phyloP scores from a whole-genome alignment of 73 alveolate species.

The Paramecium tetraurelia region DNA sequence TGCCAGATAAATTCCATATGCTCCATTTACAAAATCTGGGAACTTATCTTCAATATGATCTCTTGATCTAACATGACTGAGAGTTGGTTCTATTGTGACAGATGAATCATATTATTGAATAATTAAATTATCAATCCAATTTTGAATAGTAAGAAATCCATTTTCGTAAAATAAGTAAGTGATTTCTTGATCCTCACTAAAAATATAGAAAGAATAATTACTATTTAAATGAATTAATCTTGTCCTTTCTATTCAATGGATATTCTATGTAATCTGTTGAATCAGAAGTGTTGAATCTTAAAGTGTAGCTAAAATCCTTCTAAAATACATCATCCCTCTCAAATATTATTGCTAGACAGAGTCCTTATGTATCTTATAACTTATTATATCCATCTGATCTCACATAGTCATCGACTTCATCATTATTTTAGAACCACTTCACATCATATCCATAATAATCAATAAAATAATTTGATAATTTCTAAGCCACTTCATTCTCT shows the following conservation, averaged over 20 bases:
- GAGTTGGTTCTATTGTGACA: background rate
- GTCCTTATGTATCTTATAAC: background rate
- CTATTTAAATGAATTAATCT: background rate
- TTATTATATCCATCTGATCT: background rate
- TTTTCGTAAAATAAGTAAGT: background rate
- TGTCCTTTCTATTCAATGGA: background rate
- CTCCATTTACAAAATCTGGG: conserved; percentile 24
- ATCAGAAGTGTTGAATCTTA: conserved; percentile 27
- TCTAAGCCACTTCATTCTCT: background rate
- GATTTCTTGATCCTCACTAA: background rate
- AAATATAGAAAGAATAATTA: background rate
- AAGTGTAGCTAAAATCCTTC: background rate
- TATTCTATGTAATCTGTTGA: background rate
- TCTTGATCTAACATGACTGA: background rate
- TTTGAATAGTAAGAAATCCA: background rate
- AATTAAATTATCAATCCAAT: conserved; percentile 16
- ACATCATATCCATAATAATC: background rate
- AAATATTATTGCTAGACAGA: background rate
- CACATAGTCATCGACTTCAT: background rate
- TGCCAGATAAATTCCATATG: conserved; percentile 72
- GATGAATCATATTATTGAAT: background rate
- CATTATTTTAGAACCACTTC: background rate
- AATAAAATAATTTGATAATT: background rate
- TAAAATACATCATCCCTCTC: background rate
- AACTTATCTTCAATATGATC: background rate